A percentile compares a stretch with the other conserved stretches of the same genome.
phyloP scores from a whole-genome alignment of 2,329 filamentous ascomycete species.

The Diaporthe velutina region DNA sequence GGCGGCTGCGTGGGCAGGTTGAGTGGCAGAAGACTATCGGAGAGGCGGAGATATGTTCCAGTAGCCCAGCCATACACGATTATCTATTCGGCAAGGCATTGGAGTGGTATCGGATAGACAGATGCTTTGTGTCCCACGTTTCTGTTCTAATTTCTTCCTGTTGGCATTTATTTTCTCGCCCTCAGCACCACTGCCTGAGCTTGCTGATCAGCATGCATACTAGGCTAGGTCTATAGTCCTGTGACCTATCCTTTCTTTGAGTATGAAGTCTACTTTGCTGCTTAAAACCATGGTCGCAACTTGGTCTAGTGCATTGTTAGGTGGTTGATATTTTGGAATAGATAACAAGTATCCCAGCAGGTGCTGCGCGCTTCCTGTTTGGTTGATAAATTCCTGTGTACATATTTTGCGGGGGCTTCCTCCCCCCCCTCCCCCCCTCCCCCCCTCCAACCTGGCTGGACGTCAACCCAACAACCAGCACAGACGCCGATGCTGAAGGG shows the following conservation, averaged over 20 bases:
- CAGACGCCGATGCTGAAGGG: conserved; percentile 25
- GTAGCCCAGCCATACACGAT: background rate
- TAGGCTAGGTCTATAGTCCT: background rate
- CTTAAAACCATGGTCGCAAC: background rate
- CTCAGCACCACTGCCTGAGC: background rate
- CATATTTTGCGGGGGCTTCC: conserved; percentile 30
- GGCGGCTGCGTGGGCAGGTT: background rate
- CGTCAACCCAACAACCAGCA: conserved; percentile 16
- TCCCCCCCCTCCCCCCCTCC: conserved; percentile 21
- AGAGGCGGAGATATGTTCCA: background rate
- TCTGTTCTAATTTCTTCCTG: background rate
- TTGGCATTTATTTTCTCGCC: background rate
- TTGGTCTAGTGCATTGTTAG: background rate
- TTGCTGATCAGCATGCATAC: background rate
- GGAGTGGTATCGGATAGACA: too few relatives aligned
- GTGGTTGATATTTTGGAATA: conserved; percentile 4
- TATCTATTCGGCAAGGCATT: background rate
- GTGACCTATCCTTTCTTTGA: background rate
- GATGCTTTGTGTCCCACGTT: background rate
- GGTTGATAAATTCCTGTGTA: conserved; percentile 29
- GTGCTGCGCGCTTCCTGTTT: conserved; percentile 26
- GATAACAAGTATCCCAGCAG: conserved; percentile 24
- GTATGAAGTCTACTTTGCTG: background rate
- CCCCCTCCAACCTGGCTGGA: background rate
- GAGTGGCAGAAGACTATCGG: background rate